Evolutionary conservation across 768 basidiomycete species (phyloP).

Genomic region (Gymnopilus dilepis): DNA sequence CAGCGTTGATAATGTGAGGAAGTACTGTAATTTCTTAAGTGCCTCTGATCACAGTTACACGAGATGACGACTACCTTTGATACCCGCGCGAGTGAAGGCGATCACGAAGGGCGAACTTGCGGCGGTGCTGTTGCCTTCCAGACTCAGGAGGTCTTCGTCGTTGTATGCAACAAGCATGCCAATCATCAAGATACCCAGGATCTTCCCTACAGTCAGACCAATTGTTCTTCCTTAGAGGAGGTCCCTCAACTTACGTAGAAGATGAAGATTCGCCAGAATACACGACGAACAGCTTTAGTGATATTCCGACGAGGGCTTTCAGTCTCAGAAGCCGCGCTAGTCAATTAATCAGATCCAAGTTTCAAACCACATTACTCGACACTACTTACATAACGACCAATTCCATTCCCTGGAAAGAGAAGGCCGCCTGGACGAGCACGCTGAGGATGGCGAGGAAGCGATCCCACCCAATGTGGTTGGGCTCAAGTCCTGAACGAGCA

Average conservation of each 20-base stretch:
- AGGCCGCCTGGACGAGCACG: slow-evolving; percentile 61
- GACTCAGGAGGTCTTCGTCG: slow-evolving; percentile 53
- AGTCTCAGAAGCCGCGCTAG: slow-evolving; percentile 76
- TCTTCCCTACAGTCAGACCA: slow-evolving; percentile 35
- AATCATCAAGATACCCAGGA: slow-evolving; percentile 73
- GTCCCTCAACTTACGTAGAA: slow-evolving; percentile 61
- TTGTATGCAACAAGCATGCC: slow-evolving; percentile 82
- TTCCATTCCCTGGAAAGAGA: slow-evolving; percentile 83
- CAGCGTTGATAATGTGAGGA: slow-evolving; percentile 74
- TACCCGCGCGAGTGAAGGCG: slow-evolving; percentile 73
- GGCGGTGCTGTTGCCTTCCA: slow-evolving; percentile 59
- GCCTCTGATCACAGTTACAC: too few species aligned
- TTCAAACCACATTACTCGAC: too few species aligned
- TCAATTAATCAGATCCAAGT: too few species aligned
- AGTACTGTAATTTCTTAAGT: slow-evolving; percentile 41
- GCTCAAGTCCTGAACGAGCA: slow-evolving; percentile 46
- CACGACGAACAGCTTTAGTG: slow-evolving; percentile 72
- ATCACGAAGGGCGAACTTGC: slow-evolving; percentile 86
- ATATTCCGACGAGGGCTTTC: slow-evolving; percentile 82
- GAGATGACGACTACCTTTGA: slow-evolving; percentile 49
- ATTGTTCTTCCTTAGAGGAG: neutral
- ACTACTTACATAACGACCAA: slow-evolving; percentile 66
- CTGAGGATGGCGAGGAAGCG: slow-evolving; percentile 50
- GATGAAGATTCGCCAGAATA: slow-evolving; percentile 80
- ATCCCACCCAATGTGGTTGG: slow-evolving; percentile 46